Evolutionary conservation across 495 filamentous ascomycete genomes (phyloP).

Genomic region (Trypethelium eluteriae): DNA sequence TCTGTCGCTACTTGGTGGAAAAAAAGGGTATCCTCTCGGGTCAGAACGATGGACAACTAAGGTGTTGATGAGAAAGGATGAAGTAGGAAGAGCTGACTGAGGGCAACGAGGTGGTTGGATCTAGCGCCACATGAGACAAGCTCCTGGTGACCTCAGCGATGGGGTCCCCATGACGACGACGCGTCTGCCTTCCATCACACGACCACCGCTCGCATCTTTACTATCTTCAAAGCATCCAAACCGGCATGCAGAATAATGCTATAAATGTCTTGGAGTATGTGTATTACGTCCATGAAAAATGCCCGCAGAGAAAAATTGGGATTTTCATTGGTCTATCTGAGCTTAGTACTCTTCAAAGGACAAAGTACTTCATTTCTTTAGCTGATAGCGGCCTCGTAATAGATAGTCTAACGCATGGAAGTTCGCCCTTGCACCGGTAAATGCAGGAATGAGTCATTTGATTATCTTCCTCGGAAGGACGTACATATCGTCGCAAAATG

Average conservation of each 20-base stretch:
- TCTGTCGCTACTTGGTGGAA: background rate
- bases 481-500: background rate
- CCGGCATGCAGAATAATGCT: background rate
- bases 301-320: too few species aligned
- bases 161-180: slow-evolving; percentile 11
- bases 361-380: background rate
- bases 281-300: too few species aligned
- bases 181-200: slow-evolving; percentile 5
- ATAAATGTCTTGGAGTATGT: too few species aligned
- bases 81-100: background rate
- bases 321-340: too few species aligned
- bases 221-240: background rate
- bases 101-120: background rate
- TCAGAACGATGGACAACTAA: background rate
- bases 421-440: background rate
- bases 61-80: slow-evolving; percentile 10
- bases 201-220: background rate
- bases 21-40: background rate
- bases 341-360: too few species aligned
- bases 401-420: too few species aligned
- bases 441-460: background rate
- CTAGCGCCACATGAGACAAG: slow-evolving; percentile 9
- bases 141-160: slow-evolving; percentile 2
- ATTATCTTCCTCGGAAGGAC: background rate
- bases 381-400: background rate